These are phyloP conservation scores for Pezizomycotina sp. DNA, from an alignment of 2,329 filamentous ascomycete species.

Conservation along the genomic window DNA sequence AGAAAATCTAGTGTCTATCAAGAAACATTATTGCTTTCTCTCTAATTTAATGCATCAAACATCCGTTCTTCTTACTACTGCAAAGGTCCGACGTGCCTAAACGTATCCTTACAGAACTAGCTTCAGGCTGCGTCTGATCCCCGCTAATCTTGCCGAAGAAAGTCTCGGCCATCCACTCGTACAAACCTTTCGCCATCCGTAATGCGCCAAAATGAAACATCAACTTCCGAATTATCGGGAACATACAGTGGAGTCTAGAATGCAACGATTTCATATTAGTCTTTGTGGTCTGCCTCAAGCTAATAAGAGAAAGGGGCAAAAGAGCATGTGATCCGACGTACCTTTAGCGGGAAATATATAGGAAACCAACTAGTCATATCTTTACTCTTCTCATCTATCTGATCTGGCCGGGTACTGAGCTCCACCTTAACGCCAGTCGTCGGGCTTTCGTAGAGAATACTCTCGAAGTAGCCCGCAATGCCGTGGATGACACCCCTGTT, in stretches of 20 bases:
- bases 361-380: constrained; percentile 99
- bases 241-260: constrained; percentile 70
- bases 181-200: constrained; percentile 95
- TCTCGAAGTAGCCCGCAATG: constrained; percentile 87
- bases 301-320: not conserved
- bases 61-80: constrained; percentile 25
- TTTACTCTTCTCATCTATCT: constrained; percentile 79
- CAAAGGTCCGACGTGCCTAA: constrained; percentile 24
- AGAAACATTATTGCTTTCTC: too few relatives aligned
- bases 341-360: constrained; percentile 92
- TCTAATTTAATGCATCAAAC: too few relatives aligned
- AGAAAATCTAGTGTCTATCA: too few relatives aligned
- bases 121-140: too few relatives aligned
- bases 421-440: constrained; percentile 47
- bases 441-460: constrained; percentile 58
- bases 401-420: constrained; percentile 80
- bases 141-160: constrained; percentile 32
- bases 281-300: constrained; percentile 1
- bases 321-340: too few relatives aligned
- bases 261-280: not conserved
- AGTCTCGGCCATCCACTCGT: constrained; percentile 90
- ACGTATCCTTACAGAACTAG: constrained; percentile 9
- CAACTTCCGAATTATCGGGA: constrained; percentile 67
- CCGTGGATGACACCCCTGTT: constrained; percentile 77
- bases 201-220: constrained; percentile 88